Conservation (phyloP, 139 green algal genomes). For the Astrephomene gubernaculifera region DNA sequence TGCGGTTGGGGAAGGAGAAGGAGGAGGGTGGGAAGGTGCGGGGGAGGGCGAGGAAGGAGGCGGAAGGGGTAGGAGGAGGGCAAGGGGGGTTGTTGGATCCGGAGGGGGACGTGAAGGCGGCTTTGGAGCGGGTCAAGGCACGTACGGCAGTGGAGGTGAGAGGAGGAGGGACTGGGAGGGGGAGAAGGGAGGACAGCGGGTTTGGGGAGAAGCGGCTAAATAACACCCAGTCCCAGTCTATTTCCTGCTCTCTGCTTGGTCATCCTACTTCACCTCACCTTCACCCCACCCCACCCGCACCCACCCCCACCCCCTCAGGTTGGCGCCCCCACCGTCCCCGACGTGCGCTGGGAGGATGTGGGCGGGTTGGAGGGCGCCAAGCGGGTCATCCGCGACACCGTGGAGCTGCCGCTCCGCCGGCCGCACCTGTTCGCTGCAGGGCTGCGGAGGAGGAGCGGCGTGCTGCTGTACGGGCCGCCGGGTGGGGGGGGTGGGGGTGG, state of each 20-base stretch:
- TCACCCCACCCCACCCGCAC: not conserved
- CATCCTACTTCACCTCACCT: not conserved
- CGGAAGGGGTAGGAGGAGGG: not conserved
- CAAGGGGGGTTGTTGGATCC: slow-evolving; percentile 1
- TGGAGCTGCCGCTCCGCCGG: slow-evolving; percentile 93
- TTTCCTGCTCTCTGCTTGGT: no score
- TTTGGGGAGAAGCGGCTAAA: no score
- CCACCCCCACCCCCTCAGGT: slow-evolving; percentile 6
- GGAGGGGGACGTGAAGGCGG: slow-evolving; percentile 29
- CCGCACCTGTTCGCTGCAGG: slow-evolving; percentile 86
- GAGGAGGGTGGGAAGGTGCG: not conserved
- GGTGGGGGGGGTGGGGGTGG: slow-evolving; percentile 43
- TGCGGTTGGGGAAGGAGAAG: not conserved
- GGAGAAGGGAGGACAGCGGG: not conserved
- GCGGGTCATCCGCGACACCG: slow-evolving; percentile 89
- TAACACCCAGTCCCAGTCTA: no score
- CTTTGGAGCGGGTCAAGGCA: slow-evolving; percentile 68
- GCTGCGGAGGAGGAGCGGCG: slow-evolving; percentile 82
- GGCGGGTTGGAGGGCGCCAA: slow-evolving; percentile 91
- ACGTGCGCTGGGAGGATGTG: slow-evolving; percentile 94
- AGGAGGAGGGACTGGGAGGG: slow-evolving; percentile 48
- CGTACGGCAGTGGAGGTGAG: slow-evolving; percentile 80
- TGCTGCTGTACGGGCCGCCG: slow-evolving; percentile 94
- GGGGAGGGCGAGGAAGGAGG: not conserved
- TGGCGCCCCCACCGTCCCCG: slow-evolving; percentile 70